Evolutionary conservation across 2,329 filamentous ascomycete species (phyloP), one percentile per base, ranked within the genome.

Genomic region (Mycosphaerella sp.): DNA sequence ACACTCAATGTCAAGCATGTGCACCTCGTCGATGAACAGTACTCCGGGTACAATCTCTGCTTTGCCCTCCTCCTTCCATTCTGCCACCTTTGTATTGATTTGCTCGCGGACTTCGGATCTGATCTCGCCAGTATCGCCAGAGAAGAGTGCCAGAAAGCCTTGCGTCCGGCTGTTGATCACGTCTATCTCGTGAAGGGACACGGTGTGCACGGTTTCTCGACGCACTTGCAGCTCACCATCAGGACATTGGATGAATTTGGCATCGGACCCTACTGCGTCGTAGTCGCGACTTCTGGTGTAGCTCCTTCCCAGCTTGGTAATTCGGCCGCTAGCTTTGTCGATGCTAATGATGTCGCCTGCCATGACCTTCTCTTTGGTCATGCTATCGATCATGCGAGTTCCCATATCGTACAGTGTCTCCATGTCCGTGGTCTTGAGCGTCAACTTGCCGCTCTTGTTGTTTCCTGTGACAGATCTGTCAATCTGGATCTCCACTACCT

Each of bases 391-490:
- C 93, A 98, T 97, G 76, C 97, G 97, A 63, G 87, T 92, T 61
- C 93, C 93, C 91, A 98, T 96, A 68, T 98, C 93, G 76, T 97
- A 98, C 62, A 98, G 88, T 10, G 93, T 95, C 74, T 98, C 93
- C 93, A 98, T 98, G 72, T 98, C 93, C 55, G 92, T 97, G 9
- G 93, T 98, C 77, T 98, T 98, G 77, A 98, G 95, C 17, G 93
- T 98, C 61, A 98, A 84, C 75, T 98, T 98, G 67, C 93, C 93
- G 78, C 96, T 92, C 79, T 97, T 98, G 67, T 93, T 95, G 63
- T 87, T 81, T 46, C 93, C 93, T 11, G 93, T 97, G 51, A 98
- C 89, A 66, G 91, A 96, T 63, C 93, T 83, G 73, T 98, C 93
- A 55, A 96, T 96, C 74, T 97, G 92, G 58, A 98, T 97, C 74